Conservation (phyloP, 345 rosid genomes). For the Salix arbutifolia region DNA sequence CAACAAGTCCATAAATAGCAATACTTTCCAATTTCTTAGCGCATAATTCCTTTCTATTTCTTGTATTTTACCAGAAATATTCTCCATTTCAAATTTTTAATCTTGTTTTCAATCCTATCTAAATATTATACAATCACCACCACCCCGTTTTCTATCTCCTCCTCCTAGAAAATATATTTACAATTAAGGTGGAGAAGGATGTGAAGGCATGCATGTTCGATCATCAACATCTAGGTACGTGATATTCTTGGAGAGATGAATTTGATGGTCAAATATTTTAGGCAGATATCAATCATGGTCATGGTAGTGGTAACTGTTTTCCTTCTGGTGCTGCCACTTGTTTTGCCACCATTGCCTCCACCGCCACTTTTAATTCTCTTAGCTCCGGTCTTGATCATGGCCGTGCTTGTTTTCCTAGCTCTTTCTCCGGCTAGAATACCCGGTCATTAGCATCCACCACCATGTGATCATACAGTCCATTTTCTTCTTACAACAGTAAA, state of each 20-base stretch:
- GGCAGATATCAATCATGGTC: slow-evolving; percentile 4
- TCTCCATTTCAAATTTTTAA: background rate
- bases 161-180: background rate
- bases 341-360: slow-evolving; percentile 26
- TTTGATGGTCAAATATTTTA: background rate
- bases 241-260: background rate
- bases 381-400: slow-evolving; percentile 25
- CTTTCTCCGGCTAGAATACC: slow-evolving; percentile 7
- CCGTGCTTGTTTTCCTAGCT: slow-evolving; percentile 21
- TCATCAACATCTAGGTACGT: background rate
- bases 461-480: background rate
- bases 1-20: background rate
- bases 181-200: background rate
- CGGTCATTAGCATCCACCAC: background rate
- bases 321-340: slow-evolving; percentile 25
- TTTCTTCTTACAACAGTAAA: background rate
- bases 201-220: background rate
- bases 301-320: slow-evolving; percentile 11
- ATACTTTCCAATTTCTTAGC: background rate
- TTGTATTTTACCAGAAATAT: background rate
- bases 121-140: too few species aligned
- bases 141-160: background rate
- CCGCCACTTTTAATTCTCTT: slow-evolving; percentile 22
- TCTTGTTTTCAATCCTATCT: background rate
- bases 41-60: background rate